phyloP scores from a whole-genome alignment of 2,329 filamentous ascomycete species.

The Monilinia fructigena region DNA sequence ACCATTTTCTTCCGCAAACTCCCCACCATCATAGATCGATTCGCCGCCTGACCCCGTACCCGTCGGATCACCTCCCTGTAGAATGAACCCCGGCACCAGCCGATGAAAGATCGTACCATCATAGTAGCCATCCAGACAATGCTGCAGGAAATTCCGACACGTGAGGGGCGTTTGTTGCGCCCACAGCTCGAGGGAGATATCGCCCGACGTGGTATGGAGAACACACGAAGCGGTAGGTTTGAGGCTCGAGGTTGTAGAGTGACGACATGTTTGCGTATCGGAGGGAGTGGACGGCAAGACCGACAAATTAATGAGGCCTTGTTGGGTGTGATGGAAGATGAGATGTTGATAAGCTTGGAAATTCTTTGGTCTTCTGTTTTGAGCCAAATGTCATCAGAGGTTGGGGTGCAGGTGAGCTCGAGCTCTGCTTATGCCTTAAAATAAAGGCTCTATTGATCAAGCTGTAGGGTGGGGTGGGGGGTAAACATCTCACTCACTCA shows the following conservation, averaged over 20 bases:
- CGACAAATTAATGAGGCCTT: slow-evolving; percentile 35
- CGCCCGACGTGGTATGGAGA: slow-evolving; percentile 84
- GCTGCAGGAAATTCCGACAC: slow-evolving; percentile 92
- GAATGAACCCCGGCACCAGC: slow-evolving; percentile 83
- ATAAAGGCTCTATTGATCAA: background rate
- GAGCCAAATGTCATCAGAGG: background rate
- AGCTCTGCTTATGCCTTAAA: background rate
- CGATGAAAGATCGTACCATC: slow-evolving; percentile 92
- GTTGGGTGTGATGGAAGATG: background rate
- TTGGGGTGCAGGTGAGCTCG: background rate
- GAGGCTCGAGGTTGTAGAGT: slow-evolving; percentile 91
- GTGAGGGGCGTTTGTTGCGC: slow-evolving; percentile 90
- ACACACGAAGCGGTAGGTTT: slow-evolving; percentile 90
- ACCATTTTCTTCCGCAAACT: slow-evolving; percentile 49
- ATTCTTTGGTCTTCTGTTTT: background rate
- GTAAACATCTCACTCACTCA: too few relatives aligned
- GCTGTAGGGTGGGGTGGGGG: too few relatives aligned
- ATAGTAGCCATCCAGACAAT: slow-evolving; percentile 94
- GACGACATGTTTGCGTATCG: slow-evolving; percentile 65
- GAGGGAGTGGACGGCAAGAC: slow-evolving; percentile 5
- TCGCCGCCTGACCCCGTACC: slow-evolving; percentile 90
- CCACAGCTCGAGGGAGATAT: slow-evolving; percentile 89
- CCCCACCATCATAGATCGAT: slow-evolving; percentile 85
- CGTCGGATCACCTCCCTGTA: slow-evolving; percentile 93
- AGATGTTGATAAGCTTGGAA: background rate